phyloP scores from a whole-genome alignment of 495 filamentous ascomycete genomes.

The Penicillium bovifimosum region DNA sequence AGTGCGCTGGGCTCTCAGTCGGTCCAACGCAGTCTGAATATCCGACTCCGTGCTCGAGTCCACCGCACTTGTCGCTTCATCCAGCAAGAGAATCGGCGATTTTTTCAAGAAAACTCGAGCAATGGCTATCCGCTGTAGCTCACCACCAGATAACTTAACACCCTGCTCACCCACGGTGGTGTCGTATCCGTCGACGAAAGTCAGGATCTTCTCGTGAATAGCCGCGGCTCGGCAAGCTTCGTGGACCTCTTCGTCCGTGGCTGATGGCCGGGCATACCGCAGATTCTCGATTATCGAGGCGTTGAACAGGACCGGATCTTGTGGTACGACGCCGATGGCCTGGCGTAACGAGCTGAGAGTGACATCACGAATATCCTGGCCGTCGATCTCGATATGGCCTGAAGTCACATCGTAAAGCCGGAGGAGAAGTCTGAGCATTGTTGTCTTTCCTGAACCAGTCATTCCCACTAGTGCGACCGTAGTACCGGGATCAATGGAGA shows the following conservation, averaged over 20 bases:
- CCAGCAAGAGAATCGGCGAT: slow-evolving; percentile 49
- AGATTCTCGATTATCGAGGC: slow-evolving; percentile 71
- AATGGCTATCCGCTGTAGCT: slow-evolving; percentile 72
- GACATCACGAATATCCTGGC: slow-evolving; percentile 64
- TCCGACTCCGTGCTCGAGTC: slow-evolving; percentile 49
- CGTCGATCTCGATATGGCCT: slow-evolving; percentile 67
- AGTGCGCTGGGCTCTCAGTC: slow-evolving; percentile 23
- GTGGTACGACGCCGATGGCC: slow-evolving; percentile 65
- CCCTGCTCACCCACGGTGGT: slow-evolving; percentile 58
- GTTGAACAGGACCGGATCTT: slow-evolving; percentile 65
- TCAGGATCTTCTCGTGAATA: slow-evolving; percentile 63
- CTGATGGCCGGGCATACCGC: slow-evolving; percentile 57
- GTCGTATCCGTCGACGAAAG: slow-evolving; percentile 59
- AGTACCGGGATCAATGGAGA: slow-evolving; percentile 49
- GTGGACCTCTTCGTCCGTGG: slow-evolving; percentile 58
- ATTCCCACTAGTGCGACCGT: slow-evolving; percentile 74
- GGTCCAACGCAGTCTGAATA: slow-evolving; percentile 43
- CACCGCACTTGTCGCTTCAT: slow-evolving; percentile 54
- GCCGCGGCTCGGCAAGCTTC: slow-evolving; percentile 65
- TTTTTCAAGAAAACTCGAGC: slow-evolving; percentile 52
- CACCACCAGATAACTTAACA: slow-evolving; percentile 67
- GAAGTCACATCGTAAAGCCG: slow-evolving; percentile 63
- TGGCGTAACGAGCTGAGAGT: slow-evolving; percentile 60
- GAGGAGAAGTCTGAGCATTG: slow-evolving; percentile 65
- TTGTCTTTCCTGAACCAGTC: slow-evolving; percentile 73